Evolutionary conservation across 2,329 filamentous ascomycete species (phyloP).

Genomic region (Clonostachys chloroleuca): DNA sequence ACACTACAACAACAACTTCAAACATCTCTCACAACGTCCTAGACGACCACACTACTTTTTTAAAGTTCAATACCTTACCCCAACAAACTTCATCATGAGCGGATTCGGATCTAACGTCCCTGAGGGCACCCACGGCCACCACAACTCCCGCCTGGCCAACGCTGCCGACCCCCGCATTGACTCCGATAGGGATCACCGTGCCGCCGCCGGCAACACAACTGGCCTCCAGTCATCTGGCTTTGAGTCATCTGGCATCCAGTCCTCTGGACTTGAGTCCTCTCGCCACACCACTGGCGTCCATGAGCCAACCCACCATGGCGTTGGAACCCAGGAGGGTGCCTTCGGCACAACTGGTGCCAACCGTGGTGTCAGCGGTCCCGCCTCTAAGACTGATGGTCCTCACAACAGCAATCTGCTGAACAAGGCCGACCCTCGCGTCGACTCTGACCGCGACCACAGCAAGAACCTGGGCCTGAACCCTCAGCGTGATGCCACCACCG

Average conservation of each 20-base stretch:
- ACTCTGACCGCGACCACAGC: constrained; percentile 43
- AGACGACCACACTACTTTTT: background rate
- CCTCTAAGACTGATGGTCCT: constrained; percentile 29
- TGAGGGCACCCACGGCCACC: constrained; percentile 28
- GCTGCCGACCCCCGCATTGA: constrained; percentile 49
- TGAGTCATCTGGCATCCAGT: too few relatives aligned
- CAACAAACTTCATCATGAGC: too few relatives aligned
- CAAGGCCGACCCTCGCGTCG: constrained; percentile 48
- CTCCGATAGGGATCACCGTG: constrained; percentile 37
- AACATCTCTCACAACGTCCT: constrained; percentile 44
- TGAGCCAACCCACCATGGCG: background rate
- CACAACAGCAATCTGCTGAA: constrained; percentile 41
- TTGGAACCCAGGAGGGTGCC: background rate
- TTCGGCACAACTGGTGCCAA: background rate
- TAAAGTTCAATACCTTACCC: too few relatives aligned
- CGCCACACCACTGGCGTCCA: background rate
- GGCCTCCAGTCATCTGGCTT: too few relatives aligned
- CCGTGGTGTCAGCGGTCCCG: background rate
- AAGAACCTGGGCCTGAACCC: constrained; percentile 22
- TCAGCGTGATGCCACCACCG: constrained; percentile 8
- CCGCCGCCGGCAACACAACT: background rate
- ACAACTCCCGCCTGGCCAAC: constrained; percentile 40
- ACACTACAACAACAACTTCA: constrained; percentile 41
- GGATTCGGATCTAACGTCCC: background rate
- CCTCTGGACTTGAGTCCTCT: too few relatives aligned